A percentile compares a stretch with the other conserved stretches of the same genome.
phyloP scores from a whole-genome alignment of 805 yeast species.

The Scheffersomyces ergatensis region DNA sequence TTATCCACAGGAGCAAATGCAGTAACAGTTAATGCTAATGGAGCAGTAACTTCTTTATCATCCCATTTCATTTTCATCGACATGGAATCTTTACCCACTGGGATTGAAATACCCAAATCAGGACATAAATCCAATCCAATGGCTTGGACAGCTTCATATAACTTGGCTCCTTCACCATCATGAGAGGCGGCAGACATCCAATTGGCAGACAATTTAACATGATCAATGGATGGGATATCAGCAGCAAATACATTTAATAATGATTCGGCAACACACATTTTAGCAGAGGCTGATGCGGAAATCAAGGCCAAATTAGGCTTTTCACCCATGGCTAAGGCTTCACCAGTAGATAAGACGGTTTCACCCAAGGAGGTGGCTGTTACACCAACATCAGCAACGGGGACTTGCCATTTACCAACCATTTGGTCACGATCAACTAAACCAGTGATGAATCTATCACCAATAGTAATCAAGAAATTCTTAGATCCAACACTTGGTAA shows the following conservation, averaged over 20 bases:
- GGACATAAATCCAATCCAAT: slow-evolving; percentile 94
- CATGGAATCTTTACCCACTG: slow-evolving; percentile 99
- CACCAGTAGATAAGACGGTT: slow-evolving; percentile 75
- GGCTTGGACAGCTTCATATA: slow-evolving; percentile 96
- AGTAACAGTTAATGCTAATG: slow-evolving; percentile 84
- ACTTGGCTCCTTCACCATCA: slow-evolving; percentile 90
- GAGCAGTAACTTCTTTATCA: slow-evolving; percentile 90
- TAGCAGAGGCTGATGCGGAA: slow-evolving; percentile 87
- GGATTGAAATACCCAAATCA: slow-evolving; percentile 83
- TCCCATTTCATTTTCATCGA: slow-evolving; percentile 99
- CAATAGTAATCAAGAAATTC: slow-evolving; percentile 93
- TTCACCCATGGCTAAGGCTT: slow-evolving; percentile 97
- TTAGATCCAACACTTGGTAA: slow-evolving; percentile 95
- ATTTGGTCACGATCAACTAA: slow-evolving; percentile 95
- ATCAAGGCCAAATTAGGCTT: slow-evolving; percentile 87
- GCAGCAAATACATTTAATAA: slow-evolving; percentile 87
- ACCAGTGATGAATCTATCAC: slow-evolving; percentile 97
- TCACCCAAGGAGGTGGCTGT: slow-evolving; percentile 88
- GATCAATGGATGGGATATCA: slow-evolving; percentile 70
- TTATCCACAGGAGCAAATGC: slow-evolving; percentile 86
- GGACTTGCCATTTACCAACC: slow-evolving; percentile 99
- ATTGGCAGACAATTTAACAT: slow-evolving; percentile 88
- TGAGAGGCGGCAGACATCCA: slow-evolving; percentile 99
- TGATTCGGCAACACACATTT: slow-evolving; percentile 94
- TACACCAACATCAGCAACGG: slow-evolving; percentile 97